Evolutionary conservation across 2,329 filamentous ascomycete genomes (phyloP), one percentile per base, ranked within the genome.

Genomic region (Beauveria sp.): DNA sequence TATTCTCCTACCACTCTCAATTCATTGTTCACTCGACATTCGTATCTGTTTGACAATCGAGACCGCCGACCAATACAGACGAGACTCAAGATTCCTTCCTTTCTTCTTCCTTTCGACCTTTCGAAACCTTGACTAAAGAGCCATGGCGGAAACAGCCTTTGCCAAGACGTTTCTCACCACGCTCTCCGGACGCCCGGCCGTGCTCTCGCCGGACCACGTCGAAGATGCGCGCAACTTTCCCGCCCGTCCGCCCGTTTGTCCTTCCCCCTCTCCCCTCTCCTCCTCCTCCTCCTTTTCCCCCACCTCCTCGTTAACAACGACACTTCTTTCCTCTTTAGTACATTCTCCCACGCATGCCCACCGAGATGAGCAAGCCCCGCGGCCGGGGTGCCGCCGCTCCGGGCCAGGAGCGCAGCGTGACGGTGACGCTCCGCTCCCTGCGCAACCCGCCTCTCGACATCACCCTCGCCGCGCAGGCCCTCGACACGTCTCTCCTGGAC

Each of bases 171-270:
- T 96, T 75, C 86, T 99, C 67, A 80, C 87, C 58, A 83, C 86
- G 24, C 84, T 98, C 65, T 91, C 96, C 76, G 84, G 86, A 64
- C 87, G 88, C 55, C 89, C 92, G 8, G 75, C 87, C 69, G 96
- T 93, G 79, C 84, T 98, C 65, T 86, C 88, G n/a, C 80, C 90
- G 66, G 91, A 98, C 74, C 89, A 97, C 85, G 87, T 96, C 74
- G 90, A 93, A 75, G 91, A 97, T 71, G 86, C 91, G 55, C 87
- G 87, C 69, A 85, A 82, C 67, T 93, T 93, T 72, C 89, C 90
- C 26, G 79, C 89, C 28, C 86, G 89, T 65, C 82, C 86, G 66
- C 88, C 92, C 18, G 93, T 97, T 83, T 42, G 71, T 66, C 31
- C 45, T 46, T 62, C 34, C 1, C 9, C 55, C 58, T 57, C 61